Conservation (phyloP, 306 rosid genomes). For the Trifolium pratense region DNA sequence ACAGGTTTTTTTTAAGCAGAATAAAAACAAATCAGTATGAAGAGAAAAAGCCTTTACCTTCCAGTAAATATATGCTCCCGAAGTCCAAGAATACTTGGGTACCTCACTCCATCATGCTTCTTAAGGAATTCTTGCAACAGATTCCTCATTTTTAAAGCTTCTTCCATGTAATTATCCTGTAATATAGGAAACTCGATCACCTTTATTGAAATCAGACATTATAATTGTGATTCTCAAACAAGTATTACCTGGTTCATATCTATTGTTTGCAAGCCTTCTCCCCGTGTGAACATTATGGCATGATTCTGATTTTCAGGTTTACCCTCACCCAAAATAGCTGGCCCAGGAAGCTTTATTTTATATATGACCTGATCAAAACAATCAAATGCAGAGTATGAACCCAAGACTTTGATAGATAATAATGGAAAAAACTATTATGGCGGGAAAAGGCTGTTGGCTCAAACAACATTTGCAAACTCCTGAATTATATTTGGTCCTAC, state of each 20-base stretch:
- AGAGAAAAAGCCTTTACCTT: conserved; percentile 55
- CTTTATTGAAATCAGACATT: conserved; percentile 20
- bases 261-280: conserved; percentile 95
- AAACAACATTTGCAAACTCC: not conserved
- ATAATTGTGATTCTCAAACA: conserved; percentile 4
- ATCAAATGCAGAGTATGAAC: conserved; percentile 30
- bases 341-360: conserved; percentile 96
- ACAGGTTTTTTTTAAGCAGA: not conserved
- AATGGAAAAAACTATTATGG: conserved; percentile 12
- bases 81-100: conserved; percentile 91
- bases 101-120: conserved; percentile 88
- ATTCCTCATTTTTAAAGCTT: conserved; percentile 97
- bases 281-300: conserved; percentile 92
- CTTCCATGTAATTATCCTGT: conserved; percentile 98
- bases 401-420: not conserved
- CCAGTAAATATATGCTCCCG: conserved; percentile 99
- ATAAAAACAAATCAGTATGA: conserved; percentile 3
- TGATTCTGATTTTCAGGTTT: conserved; percentile 99
- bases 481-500: not conserved
- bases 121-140: conserved; percentile 88
- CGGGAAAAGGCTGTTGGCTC: not conserved
- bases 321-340: conserved; percentile 95
- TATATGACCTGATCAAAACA: conserved; percentile 72
- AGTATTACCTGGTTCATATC: conserved; percentile 92
- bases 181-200: conserved; percentile 34